These are phyloP conservation scores for Craspedostauros australis DNA, from an alignment of 108 stramenopile species.

Conservation along the genomic window DNA sequence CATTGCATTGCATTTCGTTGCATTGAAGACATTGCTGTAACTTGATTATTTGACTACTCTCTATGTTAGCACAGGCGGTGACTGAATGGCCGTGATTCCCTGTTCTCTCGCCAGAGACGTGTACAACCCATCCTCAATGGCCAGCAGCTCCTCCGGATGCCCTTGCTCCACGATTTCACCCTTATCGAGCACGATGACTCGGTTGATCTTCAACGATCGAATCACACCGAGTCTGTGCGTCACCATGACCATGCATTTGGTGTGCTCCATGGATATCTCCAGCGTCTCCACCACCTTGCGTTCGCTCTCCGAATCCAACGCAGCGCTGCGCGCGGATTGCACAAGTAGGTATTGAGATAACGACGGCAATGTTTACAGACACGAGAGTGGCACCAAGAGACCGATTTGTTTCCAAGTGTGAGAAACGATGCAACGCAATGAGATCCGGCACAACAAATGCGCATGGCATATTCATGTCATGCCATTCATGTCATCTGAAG, in stretches of 20 bases:
- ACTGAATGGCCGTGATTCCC: constrained; percentile 58
- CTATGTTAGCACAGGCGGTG: too few relatives aligned
- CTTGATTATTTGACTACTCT: too few relatives aligned
- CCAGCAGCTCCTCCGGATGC: constrained; percentile 84
- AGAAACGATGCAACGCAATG: background rate
- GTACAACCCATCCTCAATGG: constrained; percentile 53
- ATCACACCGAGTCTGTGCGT: constrained; percentile 85
- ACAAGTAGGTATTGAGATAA: background rate
- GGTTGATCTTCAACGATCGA: constrained; percentile 78
- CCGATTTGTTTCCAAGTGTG: background rate
- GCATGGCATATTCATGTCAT: too few relatives aligned
- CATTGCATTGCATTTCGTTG: too few relatives aligned
- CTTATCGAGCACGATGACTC: constrained; percentile 83
- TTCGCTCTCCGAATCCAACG: constrained; percentile 79
- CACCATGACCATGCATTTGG: constrained; percentile 84
- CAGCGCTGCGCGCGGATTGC: constrained; percentile 34
- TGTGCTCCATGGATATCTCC: constrained; percentile 43
- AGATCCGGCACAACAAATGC: background rate
- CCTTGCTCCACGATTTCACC: constrained; percentile 89
- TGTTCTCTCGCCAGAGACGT: constrained; percentile 75
- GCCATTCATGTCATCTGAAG: too few relatives aligned
- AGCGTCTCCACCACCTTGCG: constrained; percentile 67
- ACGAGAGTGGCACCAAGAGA: background rate
- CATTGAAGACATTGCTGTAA: too few relatives aligned
- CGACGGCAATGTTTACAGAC: background rate